A percentile compares a stretch with the other conserved stretches of the same genome.
These are phyloP conservation scores for Candida frijolesensis DNA, from an alignment of 1,139 yeast genomes.

Conservation along the genomic window DNA sequence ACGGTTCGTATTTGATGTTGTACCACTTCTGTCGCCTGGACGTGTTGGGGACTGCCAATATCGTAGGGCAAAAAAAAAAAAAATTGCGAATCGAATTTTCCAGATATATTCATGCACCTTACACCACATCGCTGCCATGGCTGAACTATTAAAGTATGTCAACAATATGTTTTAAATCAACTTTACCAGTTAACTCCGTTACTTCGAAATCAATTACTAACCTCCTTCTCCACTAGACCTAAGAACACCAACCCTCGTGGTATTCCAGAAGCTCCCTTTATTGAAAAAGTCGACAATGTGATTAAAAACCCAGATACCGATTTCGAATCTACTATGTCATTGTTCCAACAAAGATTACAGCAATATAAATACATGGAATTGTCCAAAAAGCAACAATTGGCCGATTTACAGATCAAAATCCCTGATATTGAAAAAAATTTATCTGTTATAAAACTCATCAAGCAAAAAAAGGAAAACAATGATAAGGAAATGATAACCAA, in stretches of 20 bases:
- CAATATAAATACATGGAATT: slow-evolving; percentile 87
- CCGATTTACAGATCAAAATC: slow-evolving; percentile 69
- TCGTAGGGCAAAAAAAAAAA: background rate
- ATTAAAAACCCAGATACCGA: slow-evolving; percentile 67
- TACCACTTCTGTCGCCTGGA: no score
- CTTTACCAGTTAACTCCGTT: background rate
- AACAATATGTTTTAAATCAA: background rate
- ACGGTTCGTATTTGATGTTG: no score
- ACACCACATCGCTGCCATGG: slow-evolving; percentile 16
- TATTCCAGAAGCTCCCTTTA: slow-evolving; percentile 94
- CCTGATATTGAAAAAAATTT: slow-evolving; percentile 90
- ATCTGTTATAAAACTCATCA: slow-evolving; percentile 66
- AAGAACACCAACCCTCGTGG: slow-evolving; percentile 80
- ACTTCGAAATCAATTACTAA: slow-evolving; percentile 8
- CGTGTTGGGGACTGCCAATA: background rate
- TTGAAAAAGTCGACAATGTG: slow-evolving; percentile 78
- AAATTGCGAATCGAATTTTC: background rate
- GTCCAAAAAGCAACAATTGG: slow-evolving; percentile 70
- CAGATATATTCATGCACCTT: background rate
- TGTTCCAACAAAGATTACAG: slow-evolving; percentile 79
- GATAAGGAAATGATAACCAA: slow-evolving; percentile 58
- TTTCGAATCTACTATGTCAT: slow-evolving; percentile 65
- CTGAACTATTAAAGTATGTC: slow-evolving; percentile 25
- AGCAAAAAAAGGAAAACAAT: slow-evolving; percentile 44
- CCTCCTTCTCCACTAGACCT: slow-evolving; percentile 33